These are phyloP conservation scores for Rhizophagus prolifer DNA, from an alignment of 192 early-diverging fungal genomes.

Conservation along the genomic window DNA sequence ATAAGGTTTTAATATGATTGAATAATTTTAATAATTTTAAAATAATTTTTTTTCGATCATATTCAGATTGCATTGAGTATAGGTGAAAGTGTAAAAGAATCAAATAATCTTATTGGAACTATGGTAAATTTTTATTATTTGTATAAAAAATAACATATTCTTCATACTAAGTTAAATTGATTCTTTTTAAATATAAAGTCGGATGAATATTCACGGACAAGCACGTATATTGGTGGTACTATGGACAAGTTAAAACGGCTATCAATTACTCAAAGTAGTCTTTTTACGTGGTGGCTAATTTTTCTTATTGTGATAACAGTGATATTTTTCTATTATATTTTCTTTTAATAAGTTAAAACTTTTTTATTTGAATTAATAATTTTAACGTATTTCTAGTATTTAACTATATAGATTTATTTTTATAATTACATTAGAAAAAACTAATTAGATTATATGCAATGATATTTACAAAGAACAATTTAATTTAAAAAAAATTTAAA, in stretches of 20 bases:
- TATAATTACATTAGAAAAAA: too few species aligned
- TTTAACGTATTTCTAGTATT: too few species aligned
- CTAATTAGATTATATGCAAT: too few species aligned
- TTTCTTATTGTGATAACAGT: slow-evolving; percentile 20
- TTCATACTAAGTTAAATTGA: too few species aligned
- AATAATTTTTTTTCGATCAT: background rate
- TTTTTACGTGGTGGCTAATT: background rate
- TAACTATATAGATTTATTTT: too few species aligned
- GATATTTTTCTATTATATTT: slow-evolving; percentile 28
- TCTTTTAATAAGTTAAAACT: background rate
- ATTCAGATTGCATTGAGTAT: slow-evolving; percentile 22
- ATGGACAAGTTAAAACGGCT: slow-evolving; percentile 17
- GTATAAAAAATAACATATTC: too few species aligned
- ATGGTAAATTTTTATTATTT: slow-evolving; percentile 23
- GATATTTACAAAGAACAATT: background rate
- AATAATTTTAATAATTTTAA: background rate
- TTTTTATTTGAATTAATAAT: too few species aligned
- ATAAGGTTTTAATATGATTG: background rate
- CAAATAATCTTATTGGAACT: background rate
- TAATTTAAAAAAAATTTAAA: too few species aligned
- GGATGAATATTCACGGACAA: slow-evolving; percentile 10
- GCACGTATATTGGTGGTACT: slow-evolving; percentile 8
- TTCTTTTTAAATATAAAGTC: background rate
- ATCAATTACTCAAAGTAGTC: slow-evolving; percentile 5
- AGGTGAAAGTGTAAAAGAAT: slow-evolving; percentile 28